These are phyloP conservation scores for Plenodomus biglobosus DNA, from an alignment of 2,329 filamentous ascomycete species.

Conservation along the genomic window DNA sequence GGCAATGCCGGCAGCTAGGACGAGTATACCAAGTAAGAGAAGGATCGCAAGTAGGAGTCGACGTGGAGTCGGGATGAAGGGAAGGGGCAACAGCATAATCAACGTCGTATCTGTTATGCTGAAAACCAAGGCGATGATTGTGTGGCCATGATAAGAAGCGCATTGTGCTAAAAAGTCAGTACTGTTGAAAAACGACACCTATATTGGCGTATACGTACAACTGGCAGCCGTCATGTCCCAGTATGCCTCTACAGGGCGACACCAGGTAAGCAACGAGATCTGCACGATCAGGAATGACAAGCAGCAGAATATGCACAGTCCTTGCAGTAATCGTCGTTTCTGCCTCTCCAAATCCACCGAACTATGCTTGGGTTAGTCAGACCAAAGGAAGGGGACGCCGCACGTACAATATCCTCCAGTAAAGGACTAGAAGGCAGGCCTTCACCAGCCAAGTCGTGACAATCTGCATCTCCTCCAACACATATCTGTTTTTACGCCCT, in stretches of 20 bases:
- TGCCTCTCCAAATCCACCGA: constrained; percentile 10
- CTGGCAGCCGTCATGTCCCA: constrained; percentile 14
- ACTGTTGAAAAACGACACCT: not conserved
- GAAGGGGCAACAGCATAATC: constrained; percentile 25
- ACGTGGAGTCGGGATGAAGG: constrained; percentile 34
- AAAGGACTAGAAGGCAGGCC: constrained; percentile 30
- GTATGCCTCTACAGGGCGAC: constrained; percentile 17
- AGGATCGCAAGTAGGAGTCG: constrained; percentile 24
- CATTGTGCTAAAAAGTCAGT: constrained; percentile 17
- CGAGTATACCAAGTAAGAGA: constrained; percentile 18
- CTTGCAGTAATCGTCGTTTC: constrained; percentile 13
- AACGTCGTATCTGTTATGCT: constrained; percentile 18
- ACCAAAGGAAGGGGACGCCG: not conserved
- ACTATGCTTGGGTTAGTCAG: constrained; percentile 9
- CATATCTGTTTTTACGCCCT: constrained; percentile 21
- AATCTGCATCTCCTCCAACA: constrained; percentile 32
- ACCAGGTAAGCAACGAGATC: constrained; percentile 23
- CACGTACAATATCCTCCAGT: constrained; percentile 32
- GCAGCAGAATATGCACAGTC: constrained; percentile 16
- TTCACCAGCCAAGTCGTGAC: constrained; percentile 32
- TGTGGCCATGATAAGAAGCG: constrained; percentile 21
- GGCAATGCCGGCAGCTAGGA: constrained; percentile 18
- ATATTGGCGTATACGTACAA: constrained; percentile 6
- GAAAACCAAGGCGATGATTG: constrained; percentile 17
- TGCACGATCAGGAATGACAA: constrained; percentile 26